Conservation (phyloP, 139 green algal genomes). For the Tetradesmus lagerheimii region DNA sequence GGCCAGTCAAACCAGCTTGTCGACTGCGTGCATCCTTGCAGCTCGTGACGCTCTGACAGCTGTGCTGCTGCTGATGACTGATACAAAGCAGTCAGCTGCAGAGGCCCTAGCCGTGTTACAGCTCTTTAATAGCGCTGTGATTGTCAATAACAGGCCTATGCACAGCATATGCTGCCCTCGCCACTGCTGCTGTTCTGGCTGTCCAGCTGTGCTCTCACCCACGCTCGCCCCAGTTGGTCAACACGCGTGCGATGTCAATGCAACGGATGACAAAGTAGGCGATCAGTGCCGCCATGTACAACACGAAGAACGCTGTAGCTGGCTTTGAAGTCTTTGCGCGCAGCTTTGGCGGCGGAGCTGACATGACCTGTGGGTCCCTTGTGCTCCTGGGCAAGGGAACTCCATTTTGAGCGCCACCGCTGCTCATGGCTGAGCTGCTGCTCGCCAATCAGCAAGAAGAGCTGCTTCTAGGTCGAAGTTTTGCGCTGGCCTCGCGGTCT, state of each 20-base stretch:
- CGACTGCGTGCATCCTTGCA: no score
- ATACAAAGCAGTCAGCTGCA: no score
- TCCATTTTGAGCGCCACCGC: background rate
- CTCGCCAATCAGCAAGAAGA: no score
- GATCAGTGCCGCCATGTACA: slow-evolving; percentile 6
- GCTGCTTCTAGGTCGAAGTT: no score
- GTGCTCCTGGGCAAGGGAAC: background rate
- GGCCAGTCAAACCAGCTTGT: no score
- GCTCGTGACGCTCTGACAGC: no score
- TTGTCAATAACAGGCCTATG: no score
- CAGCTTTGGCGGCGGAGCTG: slow-evolving; percentile 1
- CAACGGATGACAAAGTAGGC: background rate
- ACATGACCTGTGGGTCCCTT: background rate
- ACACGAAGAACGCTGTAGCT: background rate
- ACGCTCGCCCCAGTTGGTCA: background rate
- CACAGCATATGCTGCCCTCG: no score
- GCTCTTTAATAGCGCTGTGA: no score
- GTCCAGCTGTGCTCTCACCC: background rate
- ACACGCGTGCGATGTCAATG: background rate
- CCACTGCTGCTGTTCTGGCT: no score
- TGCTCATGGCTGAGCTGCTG: background rate
- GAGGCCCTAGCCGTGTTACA: no score
- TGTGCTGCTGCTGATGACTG: no score
- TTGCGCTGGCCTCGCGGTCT: background rate
- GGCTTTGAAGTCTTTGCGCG: background rate